phyloP scores from a whole-genome alignment of 805 yeast genomes.

The Myxozyma udenii region DNA sequence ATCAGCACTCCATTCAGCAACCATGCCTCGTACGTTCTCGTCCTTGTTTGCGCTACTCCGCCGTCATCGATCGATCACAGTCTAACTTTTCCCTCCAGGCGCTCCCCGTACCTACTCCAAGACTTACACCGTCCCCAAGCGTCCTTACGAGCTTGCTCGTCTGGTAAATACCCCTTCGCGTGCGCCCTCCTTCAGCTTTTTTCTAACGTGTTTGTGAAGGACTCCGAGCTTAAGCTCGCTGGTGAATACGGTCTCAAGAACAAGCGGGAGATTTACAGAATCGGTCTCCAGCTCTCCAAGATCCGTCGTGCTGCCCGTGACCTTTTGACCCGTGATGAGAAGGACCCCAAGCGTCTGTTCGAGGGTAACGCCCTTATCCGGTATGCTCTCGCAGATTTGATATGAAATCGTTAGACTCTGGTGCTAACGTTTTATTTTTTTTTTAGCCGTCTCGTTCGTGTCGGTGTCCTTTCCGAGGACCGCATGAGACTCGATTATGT shows the following conservation, averaged over 20 bases:
- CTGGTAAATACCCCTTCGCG: conserved; percentile 42
- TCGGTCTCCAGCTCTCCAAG: conserved; percentile 98
- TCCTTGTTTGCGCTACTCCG: too few relatives aligned
- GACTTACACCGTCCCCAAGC: conserved; percentile 99
- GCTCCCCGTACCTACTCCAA: conserved; percentile 99
- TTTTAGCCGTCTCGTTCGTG: conserved; percentile 83
- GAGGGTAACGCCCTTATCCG: conserved; percentile 99
- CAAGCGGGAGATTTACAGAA: conserved; percentile 99
- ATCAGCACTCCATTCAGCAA: conserved; percentile 2
- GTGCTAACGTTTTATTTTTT: conserved; percentile 6
- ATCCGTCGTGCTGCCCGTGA: conserved; percentile 99
- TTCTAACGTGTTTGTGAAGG: too few relatives aligned
- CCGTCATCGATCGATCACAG: neutral
- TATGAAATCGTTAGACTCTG: conserved; percentile 1
- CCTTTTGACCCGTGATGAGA: conserved; percentile 98
- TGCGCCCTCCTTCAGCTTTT: too few relatives aligned
- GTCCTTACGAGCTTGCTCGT: conserved; percentile 98
- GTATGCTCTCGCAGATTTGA: conserved; percentile 17
- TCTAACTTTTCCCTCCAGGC: conserved; percentile 31
- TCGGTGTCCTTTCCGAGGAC: conserved; percentile 98
- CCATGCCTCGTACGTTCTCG: conserved; percentile 29
- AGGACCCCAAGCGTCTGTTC: conserved; percentile 99
- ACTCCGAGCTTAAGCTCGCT: conserved; percentile 97
- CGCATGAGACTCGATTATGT: conserved; percentile 99
- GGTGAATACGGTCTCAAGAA: conserved; percentile 99